phyloP scores from a whole-genome alignment of 1,284 basidiomycete species.

The Pseudomicrostroma phylloplanum region DNA sequence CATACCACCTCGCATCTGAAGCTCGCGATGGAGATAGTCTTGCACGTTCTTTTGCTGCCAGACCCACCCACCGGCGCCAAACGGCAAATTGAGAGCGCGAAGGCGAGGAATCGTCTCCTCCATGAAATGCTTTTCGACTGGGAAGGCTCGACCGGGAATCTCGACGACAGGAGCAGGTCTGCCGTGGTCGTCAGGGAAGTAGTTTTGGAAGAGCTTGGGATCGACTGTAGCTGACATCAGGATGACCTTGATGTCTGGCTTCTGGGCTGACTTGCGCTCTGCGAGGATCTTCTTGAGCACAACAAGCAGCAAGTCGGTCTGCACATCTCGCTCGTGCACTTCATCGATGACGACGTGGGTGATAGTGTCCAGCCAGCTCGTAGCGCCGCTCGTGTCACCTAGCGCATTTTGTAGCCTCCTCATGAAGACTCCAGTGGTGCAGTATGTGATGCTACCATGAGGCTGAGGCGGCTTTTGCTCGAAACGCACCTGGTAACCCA shows the following conservation, averaged over 20 bases:
- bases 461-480: constrained; percentile 73
- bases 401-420: constrained; percentile 78
- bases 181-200: constrained; percentile 63
- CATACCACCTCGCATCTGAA: constrained; percentile 25
- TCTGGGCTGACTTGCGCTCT: constrained; percentile 64
- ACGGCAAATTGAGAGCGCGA: constrained; percentile 23
- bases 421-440: constrained; percentile 86
- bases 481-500: constrained; percentile 92
- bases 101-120: constrained; percentile 63
- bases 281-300: constrained; percentile 78
- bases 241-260: constrained; percentile 75
- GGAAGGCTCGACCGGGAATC: constrained; percentile 85
- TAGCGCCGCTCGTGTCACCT: constrained; percentile 33
- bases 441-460: constrained; percentile 80
- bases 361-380: constrained; percentile 64
- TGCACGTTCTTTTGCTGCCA: constrained; percentile 68
- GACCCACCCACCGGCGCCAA: constrained; percentile 60
- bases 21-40: constrained; percentile 70
- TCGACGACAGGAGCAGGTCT: constrained; percentile 69
- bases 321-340: constrained; percentile 91
- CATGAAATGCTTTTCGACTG: constrained; percentile 73
- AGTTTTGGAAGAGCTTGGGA: constrained; percentile 76
- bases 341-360: constrained; percentile 93
- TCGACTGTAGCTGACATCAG: constrained; percentile 97
- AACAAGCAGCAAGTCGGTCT: constrained; percentile 84